These are phyloP conservation scores for Stemphylium vesicarium DNA, from an alignment of 2,329 filamentous ascomycete genomes.

Conservation along the genomic window DNA sequence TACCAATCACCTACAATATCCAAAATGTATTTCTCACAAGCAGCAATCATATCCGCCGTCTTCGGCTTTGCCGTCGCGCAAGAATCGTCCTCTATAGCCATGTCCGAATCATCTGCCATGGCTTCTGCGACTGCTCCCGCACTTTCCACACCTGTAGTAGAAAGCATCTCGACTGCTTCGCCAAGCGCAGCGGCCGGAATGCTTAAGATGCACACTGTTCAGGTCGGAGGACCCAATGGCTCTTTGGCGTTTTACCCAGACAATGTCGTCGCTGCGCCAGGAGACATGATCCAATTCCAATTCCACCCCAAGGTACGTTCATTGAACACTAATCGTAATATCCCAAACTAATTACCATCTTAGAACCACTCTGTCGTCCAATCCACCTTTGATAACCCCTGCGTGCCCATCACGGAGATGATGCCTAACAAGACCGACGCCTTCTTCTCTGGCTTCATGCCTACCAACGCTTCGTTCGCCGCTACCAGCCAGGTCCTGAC, in stretches of 20 bases:
- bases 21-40: slow-evolving; percentile 46
- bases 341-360: slow-evolving; percentile 13
- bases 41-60: slow-evolving; percentile 39
- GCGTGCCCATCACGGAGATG: slow-evolving; percentile 63
- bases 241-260: slow-evolving; percentile 69
- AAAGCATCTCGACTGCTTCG: neutral
- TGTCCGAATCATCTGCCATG: slow-evolving; percentile 7
- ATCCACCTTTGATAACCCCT: slow-evolving; percentile 75
- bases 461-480: slow-evolving; percentile 53
- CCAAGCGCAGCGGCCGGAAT: slow-evolving; percentile 15
- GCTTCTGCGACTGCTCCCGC: slow-evolving; percentile 3
- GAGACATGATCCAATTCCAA: slow-evolving; percentile 63
- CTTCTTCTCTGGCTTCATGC: slow-evolving; percentile 71
- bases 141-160: neutral
- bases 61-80: slow-evolving; percentile 38
- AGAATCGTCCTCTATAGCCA: slow-evolving; percentile 7
- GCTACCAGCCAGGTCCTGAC: slow-evolving; percentile 59
- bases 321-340: too few species aligned
- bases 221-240: slow-evolving; percentile 63
- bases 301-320: slow-evolving; percentile 56
- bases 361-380: slow-evolving; percentile 80
- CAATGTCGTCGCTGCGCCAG: slow-evolving; percentile 66
- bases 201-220: slow-evolving; percentile 63
- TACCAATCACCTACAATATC: slow-evolving; percentile 13
- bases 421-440: slow-evolving; percentile 56